Evolutionary conservation across 371 early-diverging fungal species (phyloP), one percentile per base, ranked within the genome.

Genomic region (Mucor mucedo): DNA sequence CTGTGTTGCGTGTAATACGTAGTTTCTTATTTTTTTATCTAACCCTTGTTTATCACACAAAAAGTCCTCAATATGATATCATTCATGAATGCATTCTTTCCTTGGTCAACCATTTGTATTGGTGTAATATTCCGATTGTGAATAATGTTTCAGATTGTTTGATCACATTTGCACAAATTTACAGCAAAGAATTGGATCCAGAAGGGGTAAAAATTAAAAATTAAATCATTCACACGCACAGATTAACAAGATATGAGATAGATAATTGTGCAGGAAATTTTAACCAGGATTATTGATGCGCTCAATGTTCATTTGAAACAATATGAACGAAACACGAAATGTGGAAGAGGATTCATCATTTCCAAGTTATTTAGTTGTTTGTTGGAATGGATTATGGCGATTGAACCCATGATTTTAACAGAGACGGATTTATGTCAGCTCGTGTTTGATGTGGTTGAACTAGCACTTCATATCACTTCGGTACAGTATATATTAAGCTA

Each of bases 361-460:
- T 85, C 89, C 1, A 79, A 87, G 6, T 72, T 93, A 14, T 88
- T 92, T 56, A 84, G 87, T 41, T 89, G 90, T 60, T 62, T 93
- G 13, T 64, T 87, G 9, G 90, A 91, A 49, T 95, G 93, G 95
- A 66, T 93, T 14, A 90, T 93, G 89, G 80, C 78, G 2, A 74
- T 86, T 13, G 87, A 91, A 1, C 70, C 86, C 4, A 75, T 73
- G 6, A 73, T 89, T 8, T 76, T 91, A 29, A 77, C 86, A 3
- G 85, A 84, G 38, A 84, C 87, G 0, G 89, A 89, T 42, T 76
- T 91, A 4, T 83, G 87, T 40, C 83, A 78, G 32, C 74, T 89
- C 33, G 85, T 92, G 2, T 91, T 91, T 77, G 93, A 92, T 65
- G 83, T 87, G 11, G 83, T 92, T 57, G 91, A 90, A 60, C 72